A percentile compares a stretch with the other conserved stretches of the same genome.
phyloP scores from a whole-genome alignment of 164 flowering plant species.

The Umbilicus rupestris region DNA sequence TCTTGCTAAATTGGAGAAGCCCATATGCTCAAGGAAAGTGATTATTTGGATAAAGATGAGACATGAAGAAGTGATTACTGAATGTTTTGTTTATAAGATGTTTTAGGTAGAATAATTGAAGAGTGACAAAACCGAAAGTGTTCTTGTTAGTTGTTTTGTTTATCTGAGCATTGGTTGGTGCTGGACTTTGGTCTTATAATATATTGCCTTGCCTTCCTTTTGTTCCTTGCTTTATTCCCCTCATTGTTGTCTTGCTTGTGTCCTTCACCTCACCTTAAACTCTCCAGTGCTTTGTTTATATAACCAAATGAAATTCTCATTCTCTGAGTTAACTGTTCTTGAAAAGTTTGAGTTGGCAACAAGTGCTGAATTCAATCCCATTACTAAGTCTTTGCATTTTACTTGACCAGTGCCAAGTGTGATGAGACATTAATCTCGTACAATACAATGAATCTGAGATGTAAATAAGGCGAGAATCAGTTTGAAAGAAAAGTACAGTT shows the following conservation, averaged over 20 bases:
- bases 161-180: conserved; percentile 1
- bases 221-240: conserved; percentile 4
- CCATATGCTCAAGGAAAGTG: background rate
- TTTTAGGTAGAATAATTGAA: conserved; percentile 1
- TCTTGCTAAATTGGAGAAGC: background rate
- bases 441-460: background rate
- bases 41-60: background rate
- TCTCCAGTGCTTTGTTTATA: background rate
- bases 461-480: background rate
- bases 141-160: background rate
- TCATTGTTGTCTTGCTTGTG: background rate
- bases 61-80: background rate
- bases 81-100: background rate
- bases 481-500: too few species aligned
- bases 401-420: background rate
- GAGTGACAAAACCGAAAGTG: conserved; percentile 5
- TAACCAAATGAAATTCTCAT: background rate
- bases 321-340: background rate
- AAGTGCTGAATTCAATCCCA: too few species aligned
- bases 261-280: background rate
- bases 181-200: background rate
- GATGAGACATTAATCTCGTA: background rate
- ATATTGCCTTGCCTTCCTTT: background rate
- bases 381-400: too few species aligned
- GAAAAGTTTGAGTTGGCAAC: too few species aligned